Evolutionary conservation across 495 filamentous ascomycete genomes (phyloP).

Genomic region (Aspergillus sclerotiicarbonarius): DNA sequence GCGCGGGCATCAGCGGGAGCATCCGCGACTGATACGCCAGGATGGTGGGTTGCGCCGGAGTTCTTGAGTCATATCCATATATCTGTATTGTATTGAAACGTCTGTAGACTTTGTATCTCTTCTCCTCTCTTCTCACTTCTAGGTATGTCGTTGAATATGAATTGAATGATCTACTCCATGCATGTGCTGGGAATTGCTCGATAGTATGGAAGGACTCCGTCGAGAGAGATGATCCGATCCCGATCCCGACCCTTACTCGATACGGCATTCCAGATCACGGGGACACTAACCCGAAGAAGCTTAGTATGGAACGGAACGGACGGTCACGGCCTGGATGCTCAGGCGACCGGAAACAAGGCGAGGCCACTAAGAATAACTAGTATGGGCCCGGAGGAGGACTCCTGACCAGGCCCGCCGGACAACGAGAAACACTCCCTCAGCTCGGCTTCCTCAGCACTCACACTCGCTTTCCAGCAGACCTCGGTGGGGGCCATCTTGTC

Average conservation of each 20-base stretch:
- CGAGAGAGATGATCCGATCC: no score
- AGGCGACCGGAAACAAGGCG: conserved; percentile 11
- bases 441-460: background rate
- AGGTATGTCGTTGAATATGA: conserved; percentile 23
- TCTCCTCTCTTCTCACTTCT: conserved; percentile 15
- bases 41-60: conserved; percentile 32
- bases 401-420: conserved; percentile 8
- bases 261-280: background rate
- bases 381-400: background rate
- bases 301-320: background rate
- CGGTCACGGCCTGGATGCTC: conserved; percentile 15
- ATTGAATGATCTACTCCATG: conserved; percentile 13
- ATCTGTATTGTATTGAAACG: conserved; percentile 43
- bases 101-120: conserved; percentile 30
- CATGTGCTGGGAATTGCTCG: background rate
- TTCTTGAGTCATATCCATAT: conserved; percentile 43
- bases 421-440: conserved; percentile 7
- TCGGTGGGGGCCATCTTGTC: conserved; percentile 9
- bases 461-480: conserved; percentile 13
- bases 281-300: background rate
- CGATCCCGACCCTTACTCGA: no score
- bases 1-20: conserved; percentile 34
- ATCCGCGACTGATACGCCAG: conserved; percentile 25
- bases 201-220: no score
- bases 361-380: background rate